These are phyloP conservation scores for Syzygium malaccense DNA, from an alignment of 441 rosid species.

Conservation along the genomic window DNA sequence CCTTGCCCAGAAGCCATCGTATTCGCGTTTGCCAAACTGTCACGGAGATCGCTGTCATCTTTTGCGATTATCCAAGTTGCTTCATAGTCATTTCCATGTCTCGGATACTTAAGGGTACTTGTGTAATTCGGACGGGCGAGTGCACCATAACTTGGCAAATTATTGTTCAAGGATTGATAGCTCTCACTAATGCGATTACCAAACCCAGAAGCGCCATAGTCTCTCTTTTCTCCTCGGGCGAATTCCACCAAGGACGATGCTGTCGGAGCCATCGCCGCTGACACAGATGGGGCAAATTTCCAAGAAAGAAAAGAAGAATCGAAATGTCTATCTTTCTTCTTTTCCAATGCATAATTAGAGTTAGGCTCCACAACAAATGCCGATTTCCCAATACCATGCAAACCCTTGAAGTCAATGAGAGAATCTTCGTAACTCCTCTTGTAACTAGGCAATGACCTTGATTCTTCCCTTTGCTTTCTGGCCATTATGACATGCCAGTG, in stretches of 20 bases:
- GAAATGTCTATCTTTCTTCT: conserved; percentile 6
- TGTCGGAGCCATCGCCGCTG: background rate
- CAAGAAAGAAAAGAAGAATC: conserved; percentile 28
- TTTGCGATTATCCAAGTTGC: conserved; percentile 9
- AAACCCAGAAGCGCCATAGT: background rate
- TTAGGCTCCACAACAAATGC: conserved; percentile 17
- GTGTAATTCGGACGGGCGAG: conserved; percentile 15
- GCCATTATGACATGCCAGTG: conserved; percentile 72
- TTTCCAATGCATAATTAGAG: conserved; percentile 22
- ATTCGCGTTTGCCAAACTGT: conserved; percentile 2
- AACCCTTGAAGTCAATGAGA: conserved; percentile 1
- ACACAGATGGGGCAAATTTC: conserved; percentile 15
- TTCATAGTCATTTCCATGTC: conserved; percentile 13
- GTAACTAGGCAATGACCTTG: conserved; percentile 15
- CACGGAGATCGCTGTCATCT: background rate
- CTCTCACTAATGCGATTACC: conserved; percentile 7
- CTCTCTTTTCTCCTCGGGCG: conserved; percentile 12
- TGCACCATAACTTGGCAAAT: conserved; percentile 10
- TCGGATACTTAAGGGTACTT: conserved; percentile 23
- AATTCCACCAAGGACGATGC: conserved; percentile 13
- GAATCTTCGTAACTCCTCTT: conserved; percentile 23
- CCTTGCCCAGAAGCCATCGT: conserved; percentile 18
- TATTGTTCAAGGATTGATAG: conserved; percentile 16
- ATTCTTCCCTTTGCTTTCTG: conserved; percentile 43
- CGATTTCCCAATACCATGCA: conserved; percentile 19